Conservation (phyloP, 139 green algal species). For the Zygnema cylindricum region DNA sequence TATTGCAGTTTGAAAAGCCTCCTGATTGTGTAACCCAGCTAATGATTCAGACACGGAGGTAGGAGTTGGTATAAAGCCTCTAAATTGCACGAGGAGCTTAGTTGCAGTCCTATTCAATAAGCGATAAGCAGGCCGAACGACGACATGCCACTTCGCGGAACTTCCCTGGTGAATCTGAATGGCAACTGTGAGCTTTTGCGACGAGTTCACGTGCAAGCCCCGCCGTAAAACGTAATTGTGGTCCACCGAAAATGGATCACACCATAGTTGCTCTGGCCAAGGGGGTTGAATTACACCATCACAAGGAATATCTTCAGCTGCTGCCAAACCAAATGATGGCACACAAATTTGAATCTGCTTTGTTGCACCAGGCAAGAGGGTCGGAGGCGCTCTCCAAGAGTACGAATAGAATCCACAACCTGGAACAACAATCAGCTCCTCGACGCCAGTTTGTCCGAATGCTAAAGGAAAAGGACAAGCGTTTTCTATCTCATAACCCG, state of each 20-base stretch:
- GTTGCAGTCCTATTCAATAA: slow-evolving; percentile 24
- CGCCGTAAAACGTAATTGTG: neutral
- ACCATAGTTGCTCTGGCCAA: neutral
- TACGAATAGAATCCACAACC: neutral
- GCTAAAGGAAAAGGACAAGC: slow-evolving; percentile 3
- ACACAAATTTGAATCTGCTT: slow-evolving; percentile 6
- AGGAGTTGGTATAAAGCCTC: neutral
- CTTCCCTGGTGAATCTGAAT: neutral
- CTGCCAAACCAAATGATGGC: neutral
- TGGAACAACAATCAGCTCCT: slow-evolving; percentile 11
- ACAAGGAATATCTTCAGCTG: neutral
- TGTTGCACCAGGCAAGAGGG: slow-evolving; percentile 20
- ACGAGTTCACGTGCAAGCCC: neutral
- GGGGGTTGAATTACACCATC: neutral
- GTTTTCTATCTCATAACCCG: slow-evolving; percentile 29
- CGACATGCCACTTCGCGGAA: neutral
- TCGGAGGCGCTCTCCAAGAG: slow-evolving; percentile 33
- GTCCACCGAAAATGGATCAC: slow-evolving; percentile 10
- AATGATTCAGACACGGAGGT: neutral
- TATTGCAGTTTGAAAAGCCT: too few species aligned
- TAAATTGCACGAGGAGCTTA: slow-evolving; percentile 10
- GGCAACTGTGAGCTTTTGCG: neutral
- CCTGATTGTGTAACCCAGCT: neutral
- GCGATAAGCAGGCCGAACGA: neutral
- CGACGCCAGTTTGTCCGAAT: slow-evolving; percentile 23